phyloP scores from a whole-genome alignment of 2,329 filamentous ascomycete species.

The Aspergillus sp. region DNA sequence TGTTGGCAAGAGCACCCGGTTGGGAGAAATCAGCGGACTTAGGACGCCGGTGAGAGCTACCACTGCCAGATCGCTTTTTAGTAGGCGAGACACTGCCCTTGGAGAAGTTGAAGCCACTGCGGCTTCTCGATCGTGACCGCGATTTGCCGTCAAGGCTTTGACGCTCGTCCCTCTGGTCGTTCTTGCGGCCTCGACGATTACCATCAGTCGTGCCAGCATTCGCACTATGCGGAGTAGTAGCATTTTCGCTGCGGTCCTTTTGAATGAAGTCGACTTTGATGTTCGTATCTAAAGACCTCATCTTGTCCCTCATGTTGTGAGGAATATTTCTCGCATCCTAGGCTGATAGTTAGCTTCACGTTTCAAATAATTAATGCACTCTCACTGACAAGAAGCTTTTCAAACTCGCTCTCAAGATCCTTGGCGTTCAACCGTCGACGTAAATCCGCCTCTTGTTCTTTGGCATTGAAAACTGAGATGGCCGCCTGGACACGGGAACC shows the following conservation, averaged over 20 bases:
- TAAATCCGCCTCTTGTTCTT: slow-evolving; percentile 40
- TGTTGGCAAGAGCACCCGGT: slow-evolving; percentile 48
- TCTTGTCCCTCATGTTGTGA: slow-evolving; percentile 86
- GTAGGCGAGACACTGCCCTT: slow-evolving; percentile 60
- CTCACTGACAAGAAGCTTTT: slow-evolving; percentile 50
- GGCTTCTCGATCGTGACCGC: slow-evolving; percentile 52
- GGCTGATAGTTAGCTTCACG: slow-evolving; percentile 18
- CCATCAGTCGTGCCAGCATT: slow-evolving; percentile 22
- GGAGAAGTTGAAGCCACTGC: slow-evolving; percentile 62
- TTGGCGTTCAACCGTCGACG: slow-evolving; percentile 40
- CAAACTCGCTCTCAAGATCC: slow-evolving; percentile 55
- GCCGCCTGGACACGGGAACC: slow-evolving; percentile 54
- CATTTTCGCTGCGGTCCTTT: slow-evolving; percentile 70
- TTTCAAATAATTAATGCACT: not conserved
- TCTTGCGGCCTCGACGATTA: slow-evolving; percentile 35
- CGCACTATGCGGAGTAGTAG: slow-evolving; percentile 37
- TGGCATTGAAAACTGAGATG: slow-evolving; percentile 55
- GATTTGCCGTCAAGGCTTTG: slow-evolving; percentile 39
- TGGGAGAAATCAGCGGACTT: slow-evolving; percentile 65
- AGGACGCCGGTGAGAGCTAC: slow-evolving; percentile 57
- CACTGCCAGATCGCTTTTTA: slow-evolving; percentile 66
- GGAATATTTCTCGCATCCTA: slow-evolving; percentile 87
- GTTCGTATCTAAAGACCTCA: slow-evolving; percentile 77
- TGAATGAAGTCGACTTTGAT: slow-evolving; percentile 95
- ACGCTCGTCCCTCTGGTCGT: slow-evolving; percentile 31